Evolutionary conservation across 805 yeast species (phyloP).

Genomic region (Hemisphaericaspora nanyangensis): DNA sequence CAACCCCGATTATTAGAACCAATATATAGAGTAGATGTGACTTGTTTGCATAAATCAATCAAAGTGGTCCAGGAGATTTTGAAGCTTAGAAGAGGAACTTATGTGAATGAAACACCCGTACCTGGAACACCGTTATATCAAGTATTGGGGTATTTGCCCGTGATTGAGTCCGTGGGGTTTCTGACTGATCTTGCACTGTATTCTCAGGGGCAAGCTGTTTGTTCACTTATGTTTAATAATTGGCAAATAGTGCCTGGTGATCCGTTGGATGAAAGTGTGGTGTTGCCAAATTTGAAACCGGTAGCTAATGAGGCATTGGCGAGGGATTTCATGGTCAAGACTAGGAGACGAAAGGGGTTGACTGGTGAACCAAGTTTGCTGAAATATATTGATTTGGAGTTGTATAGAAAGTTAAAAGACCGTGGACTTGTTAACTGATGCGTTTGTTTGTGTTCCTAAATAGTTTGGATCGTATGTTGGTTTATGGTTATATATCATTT

Average conservation of each 20-base stretch:
- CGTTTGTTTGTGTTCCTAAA: too few species aligned
- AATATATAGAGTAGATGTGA: constrained; percentile 54
- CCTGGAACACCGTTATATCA: constrained; percentile 69
- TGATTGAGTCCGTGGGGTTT: constrained; percentile 84
- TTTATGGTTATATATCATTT: too few species aligned
- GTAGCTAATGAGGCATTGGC: constrained; percentile 71
- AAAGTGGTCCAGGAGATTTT: constrained; percentile 48
- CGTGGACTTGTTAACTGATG: constrained; percentile 34
- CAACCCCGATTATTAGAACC: constrained; percentile 84
- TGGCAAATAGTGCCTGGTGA: constrained; percentile 90
- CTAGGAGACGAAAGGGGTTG: constrained; percentile 84
- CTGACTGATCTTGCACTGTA: constrained; percentile 80
- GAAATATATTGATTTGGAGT: constrained; percentile 62
- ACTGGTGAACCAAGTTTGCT: constrained; percentile 65
- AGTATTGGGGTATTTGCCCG: constrained; percentile 70
- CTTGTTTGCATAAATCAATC: constrained; percentile 49
- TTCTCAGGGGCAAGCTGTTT: constrained; percentile 75
- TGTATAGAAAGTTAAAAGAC: constrained; percentile 50
- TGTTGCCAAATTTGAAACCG: constrained; percentile 68
- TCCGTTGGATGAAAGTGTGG: constrained; percentile 68
- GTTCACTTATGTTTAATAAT: constrained; percentile 57
- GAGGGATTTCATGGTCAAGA: constrained; percentile 84
- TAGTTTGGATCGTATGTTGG: too few species aligned
- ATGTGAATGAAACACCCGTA: constrained; percentile 46
- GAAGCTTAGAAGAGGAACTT: constrained; percentile 50